These are phyloP conservation scores for Coemansia erecta DNA, from an alignment of 192 early-diverging fungal species.

Conservation along the genomic window DNA sequence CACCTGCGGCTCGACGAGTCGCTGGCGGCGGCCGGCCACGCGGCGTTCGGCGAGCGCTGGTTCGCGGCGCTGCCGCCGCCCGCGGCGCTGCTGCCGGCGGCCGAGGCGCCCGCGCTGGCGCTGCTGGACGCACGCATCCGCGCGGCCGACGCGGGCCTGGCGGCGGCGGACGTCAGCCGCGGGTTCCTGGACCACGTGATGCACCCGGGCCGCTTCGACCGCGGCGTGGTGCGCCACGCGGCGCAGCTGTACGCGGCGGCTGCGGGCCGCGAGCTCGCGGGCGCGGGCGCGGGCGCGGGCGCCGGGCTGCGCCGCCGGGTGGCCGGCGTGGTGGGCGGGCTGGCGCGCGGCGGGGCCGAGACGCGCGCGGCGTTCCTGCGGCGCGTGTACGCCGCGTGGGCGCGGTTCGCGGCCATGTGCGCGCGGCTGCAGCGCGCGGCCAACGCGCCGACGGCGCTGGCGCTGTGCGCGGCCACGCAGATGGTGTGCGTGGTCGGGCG, in stretches of 20 bases:
- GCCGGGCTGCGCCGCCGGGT: constrained; percentile 38
- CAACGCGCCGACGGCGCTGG: constrained; percentile 33
- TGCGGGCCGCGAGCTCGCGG: background rate
- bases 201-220: constrained; percentile 27
- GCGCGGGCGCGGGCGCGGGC: background rate
- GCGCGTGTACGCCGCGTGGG: constrained; percentile 50
- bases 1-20: constrained; percentile 34
- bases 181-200: constrained; percentile 42
- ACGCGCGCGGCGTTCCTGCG: background rate
- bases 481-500: constrained; percentile 33
- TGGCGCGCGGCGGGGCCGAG: constrained; percentile 25
- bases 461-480: constrained; percentile 26
- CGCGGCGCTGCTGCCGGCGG: constrained; percentile 19
- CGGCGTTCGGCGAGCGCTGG: constrained; percentile 45
- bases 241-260: constrained; percentile 8
- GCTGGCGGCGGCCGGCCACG: constrained; percentile 27
- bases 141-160: constrained; percentile 19
- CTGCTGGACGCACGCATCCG: constrained; percentile 15
- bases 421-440: constrained; percentile 37
- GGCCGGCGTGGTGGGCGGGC: constrained; percentile 28
- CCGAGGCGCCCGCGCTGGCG: constrained; percentile 35
- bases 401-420: constrained; percentile 51
- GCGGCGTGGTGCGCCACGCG: constrained; percentile 29
- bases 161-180: constrained; percentile 36
- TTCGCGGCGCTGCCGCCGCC: constrained; percentile 34